Evolutionary conservation across 352 stramenopile genomes (phyloP), one percentile per base, ranked within the genome.

Genomic region (Phytophthora ramorum): DNA sequence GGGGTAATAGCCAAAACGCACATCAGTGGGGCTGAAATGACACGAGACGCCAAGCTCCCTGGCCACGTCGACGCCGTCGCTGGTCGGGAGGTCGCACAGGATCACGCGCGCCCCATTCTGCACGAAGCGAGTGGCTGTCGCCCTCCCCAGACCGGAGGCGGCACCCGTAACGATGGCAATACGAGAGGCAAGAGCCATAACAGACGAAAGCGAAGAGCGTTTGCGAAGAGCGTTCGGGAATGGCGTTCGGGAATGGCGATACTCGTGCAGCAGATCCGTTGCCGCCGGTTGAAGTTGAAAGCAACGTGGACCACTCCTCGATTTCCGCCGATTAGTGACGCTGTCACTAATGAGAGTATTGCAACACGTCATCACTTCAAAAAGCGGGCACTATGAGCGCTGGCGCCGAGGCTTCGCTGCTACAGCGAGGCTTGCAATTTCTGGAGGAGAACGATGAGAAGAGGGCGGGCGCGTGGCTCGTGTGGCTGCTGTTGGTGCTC

Each of bases 111-210:
- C 96, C 24, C 96, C 97, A 54, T 93, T 76, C 63, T 93, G 84
- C 28, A 97, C 69, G 60, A 99, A 89, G 50, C 86, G 85, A 56
- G 84, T 81, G n/a, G 93, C 97, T 38, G 96, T 98, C 22, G 95
- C 95, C 22, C 88, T 85, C 10, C 97, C 97, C 9, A 99, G 79
- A n/a, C 97, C 97, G 10, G 93, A 98, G 44, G 93, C 90, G 3
- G 88, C 95, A 58, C 97, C 97, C 4, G 93, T 98, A 32, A 99
- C 84, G 64, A 99, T 71, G 10, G 91, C 95, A 50, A 96, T 75
- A 45, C 83, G 81, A 55, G 74, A 81, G 1, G 83, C 67, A 22
- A 96, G 70, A 37, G 85, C 50, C 83, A 92, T 93, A 8, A 43
- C 45, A 57, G 43, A 20, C 4, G 14, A 26, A n/a, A 24, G 22